These are phyloP conservation scores for Rhodotorula toruloides DNA, from an alignment of 768 basidiomycete species.

Conservation along the genomic window DNA sequence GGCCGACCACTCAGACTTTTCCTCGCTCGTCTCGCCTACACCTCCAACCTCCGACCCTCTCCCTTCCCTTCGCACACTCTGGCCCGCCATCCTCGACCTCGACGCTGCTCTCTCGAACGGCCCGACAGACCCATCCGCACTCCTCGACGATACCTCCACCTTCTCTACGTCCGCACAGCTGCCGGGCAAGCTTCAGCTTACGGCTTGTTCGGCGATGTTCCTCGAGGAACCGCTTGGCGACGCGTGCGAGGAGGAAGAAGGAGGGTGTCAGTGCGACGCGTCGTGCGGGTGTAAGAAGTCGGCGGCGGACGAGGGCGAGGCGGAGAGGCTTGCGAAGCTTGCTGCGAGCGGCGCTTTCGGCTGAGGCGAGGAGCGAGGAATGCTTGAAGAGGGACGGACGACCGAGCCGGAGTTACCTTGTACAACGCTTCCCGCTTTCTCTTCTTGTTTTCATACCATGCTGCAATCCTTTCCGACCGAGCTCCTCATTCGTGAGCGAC, in stretches of 20 bases:
- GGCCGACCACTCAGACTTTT: neutral
- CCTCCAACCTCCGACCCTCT: neutral
- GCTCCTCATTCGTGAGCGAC: no score
- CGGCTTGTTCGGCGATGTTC: constrained; percentile 11
- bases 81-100: constrained; percentile 1
- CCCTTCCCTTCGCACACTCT: constrained; percentile 2
- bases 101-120: neutral
- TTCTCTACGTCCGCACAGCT: neutral
- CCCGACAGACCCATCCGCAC: neutral
- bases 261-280: constrained; percentile 1
- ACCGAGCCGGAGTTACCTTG: no score
- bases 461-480: no score
- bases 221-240: constrained; percentile 10
- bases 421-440: no score
- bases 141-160: neutral
- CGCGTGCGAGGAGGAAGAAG: neutral
- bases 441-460: no score
- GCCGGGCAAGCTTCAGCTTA: neutral
- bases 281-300: constrained; percentile 1
- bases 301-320: neutral
- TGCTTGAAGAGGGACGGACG: no score
- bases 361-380: no score
- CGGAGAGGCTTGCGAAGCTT: neutral
- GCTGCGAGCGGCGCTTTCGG: constrained; percentile 14
- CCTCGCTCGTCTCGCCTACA: neutral